Evolutionary conservation across 2,329 filamentous ascomycete genomes (phyloP), one percentile per base, ranked within the genome.

Genomic region (Coleophoma crateriformis): DNA sequence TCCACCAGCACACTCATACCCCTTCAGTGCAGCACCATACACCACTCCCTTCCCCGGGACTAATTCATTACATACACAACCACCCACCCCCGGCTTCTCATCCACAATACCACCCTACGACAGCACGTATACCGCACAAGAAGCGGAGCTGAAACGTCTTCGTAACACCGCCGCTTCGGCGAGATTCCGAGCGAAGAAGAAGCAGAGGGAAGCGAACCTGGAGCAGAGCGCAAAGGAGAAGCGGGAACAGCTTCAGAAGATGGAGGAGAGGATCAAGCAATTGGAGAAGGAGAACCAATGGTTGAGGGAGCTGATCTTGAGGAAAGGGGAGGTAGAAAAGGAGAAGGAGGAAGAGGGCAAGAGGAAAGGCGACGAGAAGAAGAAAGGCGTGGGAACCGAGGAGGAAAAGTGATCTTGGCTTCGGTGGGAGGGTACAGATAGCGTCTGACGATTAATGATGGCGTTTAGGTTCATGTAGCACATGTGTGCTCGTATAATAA

Each of bases 141-240:
- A 47, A 33, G 46, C 46, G 12, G 46, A 59, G 46, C 38, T 57
- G 11, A 94, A 94, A 72, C 84, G 90, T 41, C 82, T 88, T 50
- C 83, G 90, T 54, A 95, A 95, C 70, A 95, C 90, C 5, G 90
- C 90, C 27, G 90, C 90, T 48, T 90, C 85, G 57, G 90, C 90
- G 13, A 85, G 90, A 45, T 95, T 95, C 77, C 85, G 90, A 51
- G 82, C 92, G 65, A 95, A 95, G 82, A 95, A 95, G 83, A 95
- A 95, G 79, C 87, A 91, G 70, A 84, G 90, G 45, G 90, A 95
- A 73, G 86, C 90, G 66, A 85, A 85, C 13, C 80, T 95, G 45
- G 88, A 92, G 68, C 82, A 82, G 61, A 85, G 81, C 8, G 84
- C 88, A 62, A 87, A 90, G 67, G 89, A 95, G 60, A 87, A 91